A percentile compares a stretch with the other conserved stretches of the same genome.
Conservation (phyloP, 2,329 filamentous ascomycete genomes). For the Colletotrichum orbiculare region DNA sequence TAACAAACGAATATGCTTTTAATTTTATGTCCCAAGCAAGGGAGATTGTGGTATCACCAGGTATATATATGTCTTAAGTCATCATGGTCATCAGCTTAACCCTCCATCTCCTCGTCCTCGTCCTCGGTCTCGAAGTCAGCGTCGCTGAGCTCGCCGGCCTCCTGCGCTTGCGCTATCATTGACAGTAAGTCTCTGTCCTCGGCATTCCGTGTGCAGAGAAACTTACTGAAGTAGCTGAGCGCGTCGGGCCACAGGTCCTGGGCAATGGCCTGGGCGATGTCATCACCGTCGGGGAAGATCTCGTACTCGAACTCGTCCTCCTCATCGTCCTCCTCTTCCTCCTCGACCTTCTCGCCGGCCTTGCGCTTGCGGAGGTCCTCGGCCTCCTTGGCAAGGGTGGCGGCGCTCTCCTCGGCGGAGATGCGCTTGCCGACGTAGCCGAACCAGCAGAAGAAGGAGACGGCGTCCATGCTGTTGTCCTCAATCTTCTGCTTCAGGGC, state of each 20-base stretch:
- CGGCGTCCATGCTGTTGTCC: slow-evolving; percentile 69
- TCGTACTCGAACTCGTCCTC: slow-evolving; percentile 77
- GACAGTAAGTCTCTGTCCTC: slow-evolving; percentile 33
- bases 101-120: slow-evolving; percentile 60
- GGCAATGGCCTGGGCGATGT: slow-evolving; percentile 81
- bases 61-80: slow-evolving; percentile 9
- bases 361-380: slow-evolving; percentile 64
- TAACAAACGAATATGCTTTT: slow-evolving; percentile 28
- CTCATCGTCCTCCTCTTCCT: slow-evolving; percentile 67
- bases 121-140: slow-evolving; percentile 75
- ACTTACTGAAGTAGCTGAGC: slow-evolving; percentile 91
- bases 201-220: slow-evolving; percentile 11
- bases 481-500: slow-evolving; percentile 66
- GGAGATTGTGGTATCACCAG: slow-evolving; percentile 33
- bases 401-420: slow-evolving; percentile 76
- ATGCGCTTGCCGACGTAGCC: slow-evolving; percentile 79
- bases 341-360: slow-evolving; percentile 62
- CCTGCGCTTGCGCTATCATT: slow-evolving; percentile 73
- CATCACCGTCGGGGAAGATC: slow-evolving; percentile 88
- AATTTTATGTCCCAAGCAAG: slow-evolving; percentile 18
- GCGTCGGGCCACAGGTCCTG: slow-evolving; percentile 92
- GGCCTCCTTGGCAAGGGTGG: slow-evolving; percentile 69
- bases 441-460: slow-evolving; percentile 92
- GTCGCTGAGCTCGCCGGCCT: slow-evolving; percentile 74
- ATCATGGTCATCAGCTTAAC: slow-evolving; percentile 16